A percentile compares a stretch with the other conserved stretches of the same genome.
Evolutionary conservation across 495 filamentous ascomycete species (phyloP).

Genomic region (Penicillium subrubescens): DNA sequence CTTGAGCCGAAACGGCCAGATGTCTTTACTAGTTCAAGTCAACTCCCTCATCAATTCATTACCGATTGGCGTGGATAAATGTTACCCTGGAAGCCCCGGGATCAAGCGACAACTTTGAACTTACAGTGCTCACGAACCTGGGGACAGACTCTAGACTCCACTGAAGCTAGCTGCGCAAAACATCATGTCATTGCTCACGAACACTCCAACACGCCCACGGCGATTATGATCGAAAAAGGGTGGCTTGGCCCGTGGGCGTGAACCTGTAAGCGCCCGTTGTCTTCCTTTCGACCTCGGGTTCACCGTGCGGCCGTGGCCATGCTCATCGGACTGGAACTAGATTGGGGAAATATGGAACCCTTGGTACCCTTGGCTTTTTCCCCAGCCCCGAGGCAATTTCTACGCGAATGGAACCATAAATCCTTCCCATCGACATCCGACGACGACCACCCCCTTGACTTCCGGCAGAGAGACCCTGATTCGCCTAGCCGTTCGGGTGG

Average conservation of each 20-base stretch:
- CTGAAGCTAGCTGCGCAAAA: conserved; percentile 12
- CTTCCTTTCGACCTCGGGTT: background rate
- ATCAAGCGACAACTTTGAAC: background rate
- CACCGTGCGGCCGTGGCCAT: background rate
- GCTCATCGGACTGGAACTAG: background rate
- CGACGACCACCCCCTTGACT: background rate
- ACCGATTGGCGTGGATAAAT: background rate
- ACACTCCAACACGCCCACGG: no score
- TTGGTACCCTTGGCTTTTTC: background rate
- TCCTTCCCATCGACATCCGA: no score
- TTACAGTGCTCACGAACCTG: background rate
- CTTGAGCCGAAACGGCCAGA: background rate
- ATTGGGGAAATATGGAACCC: no score
- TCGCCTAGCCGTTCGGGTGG: conserved; percentile 11
- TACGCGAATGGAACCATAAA: conserved; percentile 10
- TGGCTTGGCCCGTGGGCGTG: conserved; percentile 1
- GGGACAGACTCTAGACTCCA: conserved; percentile 1
- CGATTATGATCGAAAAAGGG: conserved; percentile 1
- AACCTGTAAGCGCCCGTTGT: background rate
- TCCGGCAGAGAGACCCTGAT: conserved; percentile 3
- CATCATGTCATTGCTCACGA: background rate
- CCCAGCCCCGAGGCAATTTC: conserved; percentile 2
- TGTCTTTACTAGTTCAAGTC: background rate
- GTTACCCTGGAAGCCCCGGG: background rate
- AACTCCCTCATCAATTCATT: background rate